Evolutionary conservation across 2,329 filamentous ascomycete genomes (phyloP), one percentile per base, ranked within the genome.

Genomic region (Alternaria arborescens): DNA sequence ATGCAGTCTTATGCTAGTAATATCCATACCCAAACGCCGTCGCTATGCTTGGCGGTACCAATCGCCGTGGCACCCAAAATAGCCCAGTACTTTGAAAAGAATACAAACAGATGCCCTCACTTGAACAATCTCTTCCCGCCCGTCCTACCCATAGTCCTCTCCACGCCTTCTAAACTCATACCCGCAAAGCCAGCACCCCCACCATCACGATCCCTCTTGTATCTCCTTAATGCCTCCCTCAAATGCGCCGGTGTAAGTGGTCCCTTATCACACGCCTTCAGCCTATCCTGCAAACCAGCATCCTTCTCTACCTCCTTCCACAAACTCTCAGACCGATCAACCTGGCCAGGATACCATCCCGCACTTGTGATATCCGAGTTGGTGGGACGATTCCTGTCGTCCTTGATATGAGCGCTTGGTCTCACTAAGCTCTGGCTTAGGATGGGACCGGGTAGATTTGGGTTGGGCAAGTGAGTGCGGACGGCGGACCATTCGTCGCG

Each of bases 191-290:
- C 83, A 6, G 83, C 82, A 1, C 86, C 87, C 0, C 88, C 87
- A 34, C 89, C 88, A 70, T 90, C 89, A 4, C 86, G 81, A 24
- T 86, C 82, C 44, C 84, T 77, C 73, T 87, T 89, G 76, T 92
- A 91, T 50, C 91, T 83, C 57, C 90, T 83, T 74, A 90, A 82
- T 5, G 91, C 90, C 76, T 94, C 91, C 20, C 90, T 83, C 46
- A 94, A 77, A 77, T 94, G 91, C 62, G 93, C 91, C 0, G 91
- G 90, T 26, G 89, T 85, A 47, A 94, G 74, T 1, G 91, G 90
- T 5, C 83, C 83, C 56, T 82, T 78, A 64, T 83, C 79, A 50
- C 64, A 62, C 55, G 70, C 66, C 60, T 71, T 74, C 58, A 77
- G 52, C 40, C 72, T 60, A 38, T 77, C 73, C 64, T 71, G 52